Conservation (phyloP, 2,329 filamentous ascomycete species). For the Arthrinium phaeospermum region DNA sequence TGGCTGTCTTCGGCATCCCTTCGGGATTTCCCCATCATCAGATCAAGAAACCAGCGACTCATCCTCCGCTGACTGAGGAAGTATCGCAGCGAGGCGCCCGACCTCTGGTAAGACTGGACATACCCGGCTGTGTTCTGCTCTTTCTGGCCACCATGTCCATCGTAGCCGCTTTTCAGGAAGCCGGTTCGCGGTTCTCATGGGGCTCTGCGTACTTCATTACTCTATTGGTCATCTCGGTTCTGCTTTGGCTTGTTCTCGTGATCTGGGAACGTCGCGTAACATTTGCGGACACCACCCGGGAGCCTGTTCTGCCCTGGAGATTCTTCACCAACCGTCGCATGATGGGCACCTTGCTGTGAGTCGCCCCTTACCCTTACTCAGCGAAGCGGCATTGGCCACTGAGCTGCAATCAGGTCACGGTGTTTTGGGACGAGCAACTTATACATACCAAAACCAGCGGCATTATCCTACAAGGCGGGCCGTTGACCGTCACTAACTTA, state of each 20-base stretch:
- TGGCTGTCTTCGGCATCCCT: slow-evolving; percentile 22
- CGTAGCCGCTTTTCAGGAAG: slow-evolving; percentile 14
- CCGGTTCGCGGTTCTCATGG: slow-evolving; percentile 14
- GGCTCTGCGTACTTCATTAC: not conserved
- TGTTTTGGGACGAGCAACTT: no score
- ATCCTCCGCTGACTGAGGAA: no score
- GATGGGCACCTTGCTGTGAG: not conserved
- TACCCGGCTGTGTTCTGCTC: slow-evolving; percentile 23
- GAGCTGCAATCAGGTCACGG: no score
- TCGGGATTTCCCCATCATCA: not conserved
- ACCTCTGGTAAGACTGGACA: slow-evolving; percentile 3
- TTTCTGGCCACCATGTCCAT: slow-evolving; percentile 13
- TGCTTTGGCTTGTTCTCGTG: not conserved
- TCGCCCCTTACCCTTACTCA: not conserved
- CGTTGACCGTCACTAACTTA: not conserved
- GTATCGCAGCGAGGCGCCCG: not conserved
- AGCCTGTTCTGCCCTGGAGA: not conserved
- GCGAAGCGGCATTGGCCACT: no score
- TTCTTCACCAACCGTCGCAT: not conserved
- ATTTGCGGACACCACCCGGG: not conserved
- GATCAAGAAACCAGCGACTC: not conserved
- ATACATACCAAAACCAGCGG: not conserved
- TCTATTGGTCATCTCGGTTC: not conserved
- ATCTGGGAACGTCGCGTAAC: not conserved
- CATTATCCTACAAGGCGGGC: not conserved